Base-by-base conservation (phyloP, 306 rosid species). In the Prunus fruticosa region DNA sequence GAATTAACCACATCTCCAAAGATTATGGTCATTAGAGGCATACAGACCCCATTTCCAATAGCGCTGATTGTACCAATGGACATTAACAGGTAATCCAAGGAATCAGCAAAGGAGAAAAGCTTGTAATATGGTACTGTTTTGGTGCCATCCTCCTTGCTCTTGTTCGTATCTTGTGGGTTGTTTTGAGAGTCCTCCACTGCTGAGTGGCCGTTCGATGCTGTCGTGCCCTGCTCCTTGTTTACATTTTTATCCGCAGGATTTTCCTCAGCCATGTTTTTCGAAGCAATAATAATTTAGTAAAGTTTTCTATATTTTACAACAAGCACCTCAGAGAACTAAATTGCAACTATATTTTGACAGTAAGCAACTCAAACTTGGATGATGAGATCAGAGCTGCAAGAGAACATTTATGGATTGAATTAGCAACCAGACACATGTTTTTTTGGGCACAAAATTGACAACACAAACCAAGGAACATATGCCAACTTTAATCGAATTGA, bases 81-180 rank as follows among this genome's bases (percentile, higher is more conserved):
- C 93, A 93, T 91, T 84, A 90, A 72, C 15, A 87, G 56, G 80
- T 58, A 74, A 78, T 93, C 98, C 45, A 81, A 20, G 27, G 86
- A 72, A 75, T 93, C 97, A 14, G 97, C 96, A 77, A 91, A 89
- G 32, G 96, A 83, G 89, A 91, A 93, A 66, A 91, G 97, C 87
- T 87, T 93, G 92, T 87, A 79, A 11, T 78, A 83, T 16, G 97
- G 90, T 49, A 93, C 89, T 53, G 87, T 67, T 2, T 81, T 84
- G 60, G 46, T 43, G 58, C 52, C 64, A 71, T 82, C 86, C 50
- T 81, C 78, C 72, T 77, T 86, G 67, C 54, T 61, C 71, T 77
- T 84, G 14, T 52, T 86, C 45, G 28, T 74, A 60, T 81, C 85
- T 69, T 87, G 61, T 38, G 54, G 58, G 57, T 58, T 78, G 9